Evolutionary conservation across 345 rosid species (phyloP).

Genomic region (Euphorbia peplus): DNA sequence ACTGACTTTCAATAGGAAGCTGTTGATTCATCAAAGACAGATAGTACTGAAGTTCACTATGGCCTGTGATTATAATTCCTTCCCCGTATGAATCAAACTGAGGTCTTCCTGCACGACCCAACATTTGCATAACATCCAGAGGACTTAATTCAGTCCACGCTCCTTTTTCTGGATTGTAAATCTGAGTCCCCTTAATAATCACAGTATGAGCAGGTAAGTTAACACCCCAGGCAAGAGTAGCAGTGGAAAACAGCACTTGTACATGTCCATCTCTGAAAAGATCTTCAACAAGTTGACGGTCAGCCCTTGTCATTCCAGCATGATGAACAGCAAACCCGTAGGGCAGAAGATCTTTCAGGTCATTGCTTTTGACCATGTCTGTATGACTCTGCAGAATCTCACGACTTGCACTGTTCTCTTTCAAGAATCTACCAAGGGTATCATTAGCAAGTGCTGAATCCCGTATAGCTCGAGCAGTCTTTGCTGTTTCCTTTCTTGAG

Average conservation of each 20-base stretch:
- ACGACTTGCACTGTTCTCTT: constrained; percentile 80
- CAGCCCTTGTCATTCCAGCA: constrained; percentile 90
- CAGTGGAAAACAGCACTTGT: constrained; percentile 92
- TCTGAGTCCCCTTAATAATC: constrained; percentile 91
- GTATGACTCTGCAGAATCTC: constrained; percentile 72
- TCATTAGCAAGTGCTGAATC: constrained; percentile 88
- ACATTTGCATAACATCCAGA: constrained; percentile 98
- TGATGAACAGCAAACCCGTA: constrained; percentile 96
- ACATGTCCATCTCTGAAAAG: constrained; percentile 73
- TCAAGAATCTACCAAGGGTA: constrained; percentile 77
- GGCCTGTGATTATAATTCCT: constrained; percentile 96
- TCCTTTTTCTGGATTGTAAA: constrained; percentile 96
- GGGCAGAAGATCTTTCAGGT: constrained; percentile 78
- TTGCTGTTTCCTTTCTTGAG: constrained; percentile 91
- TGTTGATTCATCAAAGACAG: constrained; percentile 97
- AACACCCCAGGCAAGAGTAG: constrained; percentile 99
- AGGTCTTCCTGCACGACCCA: constrained; percentile 99
- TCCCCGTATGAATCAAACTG: constrained; percentile 89
- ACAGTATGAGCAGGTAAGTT: constrained; percentile 92
- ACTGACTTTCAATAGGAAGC: constrained; percentile 97
- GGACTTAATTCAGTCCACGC: constrained; percentile 97
- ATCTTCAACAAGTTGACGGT: constrained; percentile 79
- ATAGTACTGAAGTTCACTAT: constrained; percentile 80
- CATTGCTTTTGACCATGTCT: constrained; percentile 64
- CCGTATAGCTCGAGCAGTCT: constrained; percentile 76